Evolutionary conservation across 1,139 yeast genomes (phyloP), one percentile per base, ranked within the genome.

Genomic region (Yamadazyma taylorii): DNA sequence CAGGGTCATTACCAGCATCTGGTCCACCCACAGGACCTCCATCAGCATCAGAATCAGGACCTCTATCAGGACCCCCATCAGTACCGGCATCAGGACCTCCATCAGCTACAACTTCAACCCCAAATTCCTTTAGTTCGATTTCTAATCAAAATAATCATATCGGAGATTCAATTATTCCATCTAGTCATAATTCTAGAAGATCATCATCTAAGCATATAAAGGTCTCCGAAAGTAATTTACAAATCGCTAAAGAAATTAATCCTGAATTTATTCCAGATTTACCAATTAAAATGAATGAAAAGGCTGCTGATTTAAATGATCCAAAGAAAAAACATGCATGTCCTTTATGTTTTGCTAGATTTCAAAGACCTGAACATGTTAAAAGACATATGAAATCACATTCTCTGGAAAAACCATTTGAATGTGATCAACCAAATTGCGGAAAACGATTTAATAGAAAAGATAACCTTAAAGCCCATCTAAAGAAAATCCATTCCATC

Each of bases 361-460:
- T 90, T 69, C 90, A 87, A 56, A 73, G 97, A 43, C 90, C 94
- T 24, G 96, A 92, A 54, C 96, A 92, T 66, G 87, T 90, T 38
- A 86, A 88, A 57, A 74, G 97, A 53, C 97, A 90, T 58, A 71
- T 85, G 78, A 75, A 94, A 52, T 79, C 88, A 22, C 97, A 90
- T 61, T 81, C 94, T 3, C 79, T 87, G 23, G 96, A 87, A 50
- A 85, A 85, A 56, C 97, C 96, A 4, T 89, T 75, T 56, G 77
- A 71, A 39, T 90, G 97, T 61, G 79, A 80, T 38, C 70, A 78
- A 56, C 74, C 77, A 32, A 77, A 78, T 60, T 88, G 97, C 61
- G 80, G 80, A 17, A 86, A 88, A 58, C 66, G 86, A 45, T 94
- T 90, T 59, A 83, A 83, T 56, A 43, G 87, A 48, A 79, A 78